Percentiles rank a stretch among this genome's conserved stretches.
Evolutionary conservation across 2,329 filamentous ascomycete species (phyloP).

Genomic region (Conoideocrella luteorostrata): DNA sequence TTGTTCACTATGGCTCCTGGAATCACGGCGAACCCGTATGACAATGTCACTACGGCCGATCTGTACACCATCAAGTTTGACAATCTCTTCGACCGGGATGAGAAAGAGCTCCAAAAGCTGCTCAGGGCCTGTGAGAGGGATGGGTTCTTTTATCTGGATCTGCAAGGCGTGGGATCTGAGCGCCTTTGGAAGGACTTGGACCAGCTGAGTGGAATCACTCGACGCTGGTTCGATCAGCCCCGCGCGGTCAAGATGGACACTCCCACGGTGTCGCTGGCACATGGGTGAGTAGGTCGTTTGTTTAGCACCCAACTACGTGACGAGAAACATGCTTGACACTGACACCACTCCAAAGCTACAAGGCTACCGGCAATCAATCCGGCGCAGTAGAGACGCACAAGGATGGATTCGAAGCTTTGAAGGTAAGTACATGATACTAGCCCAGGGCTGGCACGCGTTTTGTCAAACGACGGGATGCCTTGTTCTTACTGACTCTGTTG

Average conservation of each 20-base stretch:
- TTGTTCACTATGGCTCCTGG: neutral
- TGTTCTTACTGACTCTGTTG: neutral
- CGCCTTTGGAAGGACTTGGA: neutral
- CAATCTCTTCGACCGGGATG: slow-evolving; percentile 2
- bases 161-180: neutral
- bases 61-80: slow-evolving; percentile 1
- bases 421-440: slow-evolving; percentile 1
- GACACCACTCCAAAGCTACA: neutral
- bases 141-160: slow-evolving; percentile 7
- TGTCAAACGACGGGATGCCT: too few relatives aligned
- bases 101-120: neutral
- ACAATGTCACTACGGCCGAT: neutral
- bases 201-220: neutral
- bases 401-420: slow-evolving; percentile 5
- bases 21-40: neutral
- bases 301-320: neutral
- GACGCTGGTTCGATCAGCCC: neutral
- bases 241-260: neutral
- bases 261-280: neutral
- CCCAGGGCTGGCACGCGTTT: too few relatives aligned
- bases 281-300: neutral
- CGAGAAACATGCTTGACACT: too few relatives aligned
- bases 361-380: slow-evolving; percentile 2
- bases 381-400: neutral
- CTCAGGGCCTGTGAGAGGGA: neutral